A percentile compares a stretch with the other conserved stretches of the same genome.
Conservation (phyloP, 129 eudicot genomes). For the Mikania micrantha region DNA sequence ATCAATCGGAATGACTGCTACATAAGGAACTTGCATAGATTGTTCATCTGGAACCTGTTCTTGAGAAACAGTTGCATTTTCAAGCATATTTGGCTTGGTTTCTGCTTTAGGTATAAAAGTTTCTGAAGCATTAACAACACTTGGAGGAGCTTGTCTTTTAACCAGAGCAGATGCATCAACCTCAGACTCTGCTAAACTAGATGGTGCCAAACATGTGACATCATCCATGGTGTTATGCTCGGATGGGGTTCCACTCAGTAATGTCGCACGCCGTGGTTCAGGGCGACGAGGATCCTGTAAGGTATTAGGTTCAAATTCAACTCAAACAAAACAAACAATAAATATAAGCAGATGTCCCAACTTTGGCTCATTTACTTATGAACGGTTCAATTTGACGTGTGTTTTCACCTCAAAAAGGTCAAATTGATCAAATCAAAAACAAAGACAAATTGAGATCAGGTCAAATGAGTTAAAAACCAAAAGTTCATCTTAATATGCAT, state of each 20-base stretch:
- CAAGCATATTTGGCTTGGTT: conserved; percentile 20
- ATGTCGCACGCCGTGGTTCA: conserved; percentile 71
- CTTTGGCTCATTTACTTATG: too few relatives aligned
- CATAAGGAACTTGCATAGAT: conserved; percentile 19
- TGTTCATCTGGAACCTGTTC: conserved; percentile 42
- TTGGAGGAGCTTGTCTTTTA: conserved; percentile 22
- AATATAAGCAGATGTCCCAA: too few relatives aligned
- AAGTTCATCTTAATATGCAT: too few relatives aligned
- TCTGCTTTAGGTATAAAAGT: conserved; percentile 34
- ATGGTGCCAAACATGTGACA: conserved; percentile 23
- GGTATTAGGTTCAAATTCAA: background rate
- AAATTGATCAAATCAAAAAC: too few relatives aligned
- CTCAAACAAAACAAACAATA: too few relatives aligned
- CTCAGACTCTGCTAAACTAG: conserved; percentile 35
- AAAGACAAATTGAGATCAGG: too few relatives aligned
- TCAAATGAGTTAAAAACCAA: too few relatives aligned
- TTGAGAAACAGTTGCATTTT: conserved; percentile 17
- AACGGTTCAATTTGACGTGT: too few relatives aligned
- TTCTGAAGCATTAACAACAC: conserved; percentile 28
- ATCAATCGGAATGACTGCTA: conserved; percentile 18
- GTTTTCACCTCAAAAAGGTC: too few relatives aligned
- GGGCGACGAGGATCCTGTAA: conserved; percentile 94
- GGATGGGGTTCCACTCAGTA: conserved; percentile 46
- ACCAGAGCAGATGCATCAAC: conserved; percentile 29
- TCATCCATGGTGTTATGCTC: conserved; percentile 40